These are phyloP conservation scores for Colletotrichum tabaci DNA, from an alignment of 2,329 filamentous ascomycete genomes.

Conservation along the genomic window DNA sequence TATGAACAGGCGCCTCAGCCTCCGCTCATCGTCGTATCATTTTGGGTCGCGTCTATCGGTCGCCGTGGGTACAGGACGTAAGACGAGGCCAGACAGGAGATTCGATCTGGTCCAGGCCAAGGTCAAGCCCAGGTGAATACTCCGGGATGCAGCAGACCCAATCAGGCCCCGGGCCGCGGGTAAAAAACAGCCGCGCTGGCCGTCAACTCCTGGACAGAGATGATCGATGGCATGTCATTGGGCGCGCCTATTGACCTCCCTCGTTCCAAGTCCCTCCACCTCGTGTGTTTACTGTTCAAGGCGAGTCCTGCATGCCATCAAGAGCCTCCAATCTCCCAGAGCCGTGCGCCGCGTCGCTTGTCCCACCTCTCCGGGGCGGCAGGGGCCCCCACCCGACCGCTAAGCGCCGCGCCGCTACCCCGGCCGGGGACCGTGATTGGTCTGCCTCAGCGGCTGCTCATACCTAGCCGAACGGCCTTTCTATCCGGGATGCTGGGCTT, in stretches of 20 bases:
- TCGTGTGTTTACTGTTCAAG: background rate
- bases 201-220: background rate
- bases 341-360: slow-evolving; percentile 37
- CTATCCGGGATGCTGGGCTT: background rate
- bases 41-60: slow-evolving; percentile 4
- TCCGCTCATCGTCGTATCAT: slow-evolving; percentile 13
- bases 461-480: slow-evolving; percentile 25
- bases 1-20: slow-evolving; percentile 42
- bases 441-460: slow-evolving; percentile 37
- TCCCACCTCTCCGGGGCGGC: slow-evolving; percentile 6
- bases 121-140: slow-evolving; percentile 1
- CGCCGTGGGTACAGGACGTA: background rate
- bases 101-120: slow-evolving; percentile 15
- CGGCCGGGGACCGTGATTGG: slow-evolving; percentile 35
- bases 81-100: background rate
- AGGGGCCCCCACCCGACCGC: slow-evolving; percentile 13
- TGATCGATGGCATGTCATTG: slow-evolving; percentile 12
- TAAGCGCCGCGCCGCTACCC: slow-evolving; percentile 36
- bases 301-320: background rate
- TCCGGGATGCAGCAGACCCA: slow-evolving; percentile 35
- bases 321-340: slow-evolving; percentile 19
- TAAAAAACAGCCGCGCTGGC: slow-evolving; percentile 31
- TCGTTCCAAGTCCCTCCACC: background rate
- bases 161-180: slow-evolving; percentile 21
- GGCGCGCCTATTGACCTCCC: slow-evolving; percentile 20